These are phyloP conservation scores for Candida coquimbonensis DNA, from an alignment of 805 yeast genomes.

Conservation along the genomic window DNA sequence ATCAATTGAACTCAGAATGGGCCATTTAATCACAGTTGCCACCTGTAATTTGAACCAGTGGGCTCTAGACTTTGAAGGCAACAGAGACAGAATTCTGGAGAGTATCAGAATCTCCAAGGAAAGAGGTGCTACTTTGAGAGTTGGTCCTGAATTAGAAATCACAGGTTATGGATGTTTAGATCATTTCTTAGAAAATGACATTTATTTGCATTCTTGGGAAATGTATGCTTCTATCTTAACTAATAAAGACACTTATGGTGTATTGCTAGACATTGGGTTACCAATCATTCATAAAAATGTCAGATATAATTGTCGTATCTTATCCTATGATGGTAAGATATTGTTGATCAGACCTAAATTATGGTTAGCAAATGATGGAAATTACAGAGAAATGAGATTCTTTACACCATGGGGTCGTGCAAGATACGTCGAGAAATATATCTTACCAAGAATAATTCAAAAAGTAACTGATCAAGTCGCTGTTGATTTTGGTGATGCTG, in stretches of 20 bases:
- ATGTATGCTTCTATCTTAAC: constrained; percentile 73
- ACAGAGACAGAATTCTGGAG: constrained; percentile 81
- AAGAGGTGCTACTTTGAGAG: constrained; percentile 73
- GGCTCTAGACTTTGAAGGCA: constrained; percentile 98
- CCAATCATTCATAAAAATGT: constrained; percentile 85
- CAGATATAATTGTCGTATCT: constrained; percentile 84
- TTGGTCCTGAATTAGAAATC: constrained; percentile 94
- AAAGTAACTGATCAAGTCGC: constrained; percentile 56
- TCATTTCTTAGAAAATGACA: constrained; percentile 87
- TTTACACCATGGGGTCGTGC: constrained; percentile 92
- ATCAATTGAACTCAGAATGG: constrained; percentile 40
- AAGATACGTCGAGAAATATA: constrained; percentile 62
- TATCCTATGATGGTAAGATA: constrained; percentile 74
- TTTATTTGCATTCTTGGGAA: constrained; percentile 90
- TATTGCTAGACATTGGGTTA: constrained; percentile 88
- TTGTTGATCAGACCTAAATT: constrained; percentile 87
- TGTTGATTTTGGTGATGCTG: constrained; percentile 88
- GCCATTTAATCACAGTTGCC: constrained; percentile 80
- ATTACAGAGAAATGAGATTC: constrained; percentile 95
- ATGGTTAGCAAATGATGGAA: constrained; percentile 95
- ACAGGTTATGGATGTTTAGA: constrained; percentile 94
- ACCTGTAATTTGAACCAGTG: constrained; percentile 97
- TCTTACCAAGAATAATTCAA: constrained; percentile 65
- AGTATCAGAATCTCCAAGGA: constrained; percentile 73
- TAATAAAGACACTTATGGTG: constrained; percentile 63